These are phyloP conservation scores for Sistotremastrum suecicum DNA, from an alignment of 768 basidiomycete genomes.

Conservation along the genomic window DNA sequence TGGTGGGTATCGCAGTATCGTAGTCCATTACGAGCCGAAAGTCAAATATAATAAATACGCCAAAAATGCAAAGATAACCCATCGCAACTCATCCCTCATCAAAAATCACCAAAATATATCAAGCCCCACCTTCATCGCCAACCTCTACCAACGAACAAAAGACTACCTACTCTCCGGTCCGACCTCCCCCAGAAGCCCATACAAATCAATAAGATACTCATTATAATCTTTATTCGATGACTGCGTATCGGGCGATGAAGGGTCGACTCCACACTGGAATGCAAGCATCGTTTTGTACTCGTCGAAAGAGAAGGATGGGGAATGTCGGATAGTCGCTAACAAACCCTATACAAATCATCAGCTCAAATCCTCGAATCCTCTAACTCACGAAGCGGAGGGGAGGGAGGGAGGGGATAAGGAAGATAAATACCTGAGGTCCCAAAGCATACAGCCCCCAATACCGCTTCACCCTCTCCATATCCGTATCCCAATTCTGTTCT, in stretches of 20 bases:
- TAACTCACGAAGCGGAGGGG: too few relatives aligned
- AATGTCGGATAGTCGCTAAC: constrained; percentile 52
- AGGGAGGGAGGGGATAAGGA: background rate
- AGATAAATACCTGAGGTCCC: constrained; percentile 52
- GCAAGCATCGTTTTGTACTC: constrained; percentile 88
- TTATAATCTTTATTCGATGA: too few relatives aligned
- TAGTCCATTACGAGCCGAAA: constrained; percentile 14
- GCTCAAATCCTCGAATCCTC: background rate
- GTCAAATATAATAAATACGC: constrained; percentile 1
- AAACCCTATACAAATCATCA: constrained; percentile 38
- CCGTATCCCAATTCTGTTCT: constrained; percentile 41
- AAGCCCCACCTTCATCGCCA: background rate
- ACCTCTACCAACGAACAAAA: background rate
- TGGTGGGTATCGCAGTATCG: too few relatives aligned
- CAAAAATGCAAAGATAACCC: background rate
- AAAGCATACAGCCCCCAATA: constrained; percentile 73
- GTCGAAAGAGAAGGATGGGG: constrained; percentile 67
- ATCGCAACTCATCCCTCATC: background rate
- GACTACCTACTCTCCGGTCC: background rate
- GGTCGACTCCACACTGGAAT: constrained; percentile 77
- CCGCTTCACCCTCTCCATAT: constrained; percentile 60
- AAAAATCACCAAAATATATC: background rate
- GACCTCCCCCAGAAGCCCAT: constrained; percentile 42
- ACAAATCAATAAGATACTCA: constrained; percentile 72
- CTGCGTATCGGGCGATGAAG: too few relatives aligned